Conservation (phyloP, 2,329 filamentous ascomycete species). For the Cadophora sp. region DNA sequence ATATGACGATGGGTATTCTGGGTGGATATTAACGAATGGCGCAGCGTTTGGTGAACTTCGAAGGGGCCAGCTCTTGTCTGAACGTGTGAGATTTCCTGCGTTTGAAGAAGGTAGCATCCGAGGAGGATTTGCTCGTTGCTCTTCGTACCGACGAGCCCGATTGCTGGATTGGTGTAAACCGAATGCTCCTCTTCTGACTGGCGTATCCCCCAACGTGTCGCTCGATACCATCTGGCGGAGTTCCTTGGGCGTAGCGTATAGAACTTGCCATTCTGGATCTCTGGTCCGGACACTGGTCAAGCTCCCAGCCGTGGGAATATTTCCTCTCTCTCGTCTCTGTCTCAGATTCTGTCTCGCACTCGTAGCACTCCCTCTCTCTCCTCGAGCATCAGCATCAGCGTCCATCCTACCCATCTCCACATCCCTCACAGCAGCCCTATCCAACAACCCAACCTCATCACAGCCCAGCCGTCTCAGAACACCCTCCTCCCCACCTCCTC, state of each 20-base stretch:
- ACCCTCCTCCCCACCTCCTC: neutral
- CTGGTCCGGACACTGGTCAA: neutral
- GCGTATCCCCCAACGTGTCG: constrained; percentile 9
- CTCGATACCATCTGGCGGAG: constrained; percentile 1
- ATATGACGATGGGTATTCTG: neutral
- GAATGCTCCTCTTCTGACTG: constrained; percentile 12
- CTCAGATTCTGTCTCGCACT: neutral
- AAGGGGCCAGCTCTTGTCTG: constrained; percentile 18
- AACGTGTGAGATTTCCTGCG: neutral
- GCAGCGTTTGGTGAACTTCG: neutral
- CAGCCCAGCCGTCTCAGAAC: constrained; percentile 1
- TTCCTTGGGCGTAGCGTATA: constrained; percentile 17
- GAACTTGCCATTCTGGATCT: constrained; percentile 20
- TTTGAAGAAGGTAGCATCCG: too few relatives aligned
- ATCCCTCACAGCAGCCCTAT: constrained; percentile 14
- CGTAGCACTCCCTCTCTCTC: neutral
- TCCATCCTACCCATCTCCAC: constrained; percentile 10
- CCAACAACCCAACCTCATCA: constrained; percentile 23
- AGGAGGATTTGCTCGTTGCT: neutral
- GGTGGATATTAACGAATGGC: constrained; percentile 10
- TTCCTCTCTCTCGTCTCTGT: neutral
- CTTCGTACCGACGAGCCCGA: neutral
- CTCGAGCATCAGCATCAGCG: neutral
- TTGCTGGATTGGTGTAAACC: constrained; percentile 2
- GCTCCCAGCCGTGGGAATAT: neutral